Base-by-base conservation (phyloP, 2,329 filamentous ascomycete genomes). In the Cordyceps javanica region DNA sequence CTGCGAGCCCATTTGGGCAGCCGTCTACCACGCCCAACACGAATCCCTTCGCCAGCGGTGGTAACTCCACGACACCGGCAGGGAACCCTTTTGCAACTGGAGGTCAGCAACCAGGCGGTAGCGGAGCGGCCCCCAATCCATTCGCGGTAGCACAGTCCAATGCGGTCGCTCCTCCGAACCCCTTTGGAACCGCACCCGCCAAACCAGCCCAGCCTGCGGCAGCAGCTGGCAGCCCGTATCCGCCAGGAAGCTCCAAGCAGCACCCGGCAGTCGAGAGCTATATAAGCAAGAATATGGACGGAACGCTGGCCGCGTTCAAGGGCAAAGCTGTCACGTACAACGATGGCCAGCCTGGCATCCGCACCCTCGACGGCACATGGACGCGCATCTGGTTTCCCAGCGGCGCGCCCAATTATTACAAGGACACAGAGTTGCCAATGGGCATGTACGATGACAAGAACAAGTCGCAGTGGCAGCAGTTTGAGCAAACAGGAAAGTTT, bases 311-410 rank as follows among this genome's bases (percentile, higher is more conserved):
- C 0, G 73, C 74, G 59, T 91, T 87, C 76, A 88, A 88, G 63
- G 82, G 82, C 19, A 82, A 81, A 61, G 77, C 76, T 0, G 85
- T 90, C 0, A 70, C 73, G 1, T 90, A 90, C 68, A 50, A 26
- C 2, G 77, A 82, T 7, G 67, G 63, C 4, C 67, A 72, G 7
- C 81, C 85, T 0, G 82, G 75, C 54, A 75, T 76, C 62, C 77
- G 62, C 60, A 80, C 71, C 23, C 72, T 73, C 38, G 80, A 85
- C 63, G 81, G 83, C 34, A 78, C 72, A 0, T 83, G 81, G 74
- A 77, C 81, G 52, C 84, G 82, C 62, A 86, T 93, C 50, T 89
- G 87, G 80, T 91, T 89, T 67, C 87, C 88, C 0, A 75, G 86
- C 46, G 90, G 89, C 0, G 79, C 87, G 23, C 89, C 87, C 1